Conservation (phyloP, 768 basidiomycete species). For the Suillus clintonianus region DNA sequence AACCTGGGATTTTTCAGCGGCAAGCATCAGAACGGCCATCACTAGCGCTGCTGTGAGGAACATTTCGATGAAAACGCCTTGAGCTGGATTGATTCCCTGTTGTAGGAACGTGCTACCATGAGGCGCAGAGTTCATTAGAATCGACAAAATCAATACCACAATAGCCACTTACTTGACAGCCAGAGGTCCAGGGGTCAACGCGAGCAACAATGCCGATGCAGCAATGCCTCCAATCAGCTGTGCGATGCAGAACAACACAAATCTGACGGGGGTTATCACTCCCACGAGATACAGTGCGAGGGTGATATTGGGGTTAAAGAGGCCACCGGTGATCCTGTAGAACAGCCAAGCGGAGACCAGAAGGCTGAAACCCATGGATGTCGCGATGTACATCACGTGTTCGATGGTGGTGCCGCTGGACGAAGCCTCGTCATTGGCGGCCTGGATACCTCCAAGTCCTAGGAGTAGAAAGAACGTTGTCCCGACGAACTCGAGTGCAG, state of each 20-base stretch:
- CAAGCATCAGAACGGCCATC: constrained; percentile 70
- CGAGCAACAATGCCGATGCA: constrained; percentile 55
- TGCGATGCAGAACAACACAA: constrained; percentile 60
- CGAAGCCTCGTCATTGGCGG: constrained; percentile 41
- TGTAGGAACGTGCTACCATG: constrained; percentile 47
- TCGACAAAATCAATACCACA: background rate
- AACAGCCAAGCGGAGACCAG: constrained; percentile 69
- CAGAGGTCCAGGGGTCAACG: constrained; percentile 55
- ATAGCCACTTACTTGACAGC: constrained; percentile 50
- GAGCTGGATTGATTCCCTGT: constrained; percentile 48
- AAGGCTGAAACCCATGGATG: constrained; percentile 62
- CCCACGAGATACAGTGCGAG: constrained; percentile 61
- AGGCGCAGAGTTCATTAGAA: background rate
- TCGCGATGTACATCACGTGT: constrained; percentile 56
- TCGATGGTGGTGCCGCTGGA: constrained; percentile 37
- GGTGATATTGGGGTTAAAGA: constrained; percentile 68
- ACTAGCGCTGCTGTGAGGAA: constrained; percentile 63
- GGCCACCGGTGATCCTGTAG: constrained; percentile 61
- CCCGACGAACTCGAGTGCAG: constrained; percentile 58
- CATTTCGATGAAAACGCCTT: constrained; percentile 73
- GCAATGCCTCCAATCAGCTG: constrained; percentile 62
- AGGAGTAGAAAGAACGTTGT: constrained; percentile 66
- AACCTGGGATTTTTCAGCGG: constrained; percentile 65
- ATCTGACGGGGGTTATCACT: constrained; percentile 54
- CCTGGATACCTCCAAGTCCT: constrained; percentile 66